Evolutionary conservation across 495 filamentous ascomycete genomes (phyloP).

Genomic region (Penicillium paxilli): DNA sequence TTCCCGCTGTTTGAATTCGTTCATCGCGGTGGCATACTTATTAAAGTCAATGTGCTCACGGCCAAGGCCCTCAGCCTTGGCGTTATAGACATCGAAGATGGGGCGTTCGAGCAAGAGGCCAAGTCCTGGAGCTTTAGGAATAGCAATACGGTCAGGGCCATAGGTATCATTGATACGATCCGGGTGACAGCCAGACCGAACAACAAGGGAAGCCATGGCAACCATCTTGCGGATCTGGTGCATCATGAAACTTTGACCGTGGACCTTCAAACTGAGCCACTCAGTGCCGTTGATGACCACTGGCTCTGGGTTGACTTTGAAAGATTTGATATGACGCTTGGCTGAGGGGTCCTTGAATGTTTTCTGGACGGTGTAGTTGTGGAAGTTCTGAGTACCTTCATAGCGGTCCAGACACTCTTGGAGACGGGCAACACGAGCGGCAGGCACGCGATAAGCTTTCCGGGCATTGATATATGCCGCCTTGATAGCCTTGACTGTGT

Average conservation of each 20-base stretch:
- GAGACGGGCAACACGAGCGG: conserved; percentile 66
- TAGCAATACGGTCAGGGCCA: conserved; percentile 64
- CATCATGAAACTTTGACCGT: conserved; percentile 99
- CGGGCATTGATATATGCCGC: conserved; percentile 75
- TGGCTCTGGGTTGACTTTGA: conserved; percentile 68
- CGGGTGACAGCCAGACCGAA: conserved; percentile 73
- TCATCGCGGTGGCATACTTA: conserved; percentile 72
- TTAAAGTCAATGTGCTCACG: conserved; percentile 74
- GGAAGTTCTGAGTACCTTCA: conserved; percentile 81
- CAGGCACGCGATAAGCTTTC: conserved; percentile 75
- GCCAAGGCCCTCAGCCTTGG: conserved; percentile 51
- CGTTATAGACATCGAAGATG: conserved; percentile 85
- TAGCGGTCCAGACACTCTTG: conserved; percentile 70
- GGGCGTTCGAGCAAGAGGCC: conserved; percentile 87
- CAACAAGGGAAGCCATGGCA: conserved; percentile 80
- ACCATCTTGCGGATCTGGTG: conserved; percentile 99
- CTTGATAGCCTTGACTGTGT: conserved; percentile 73
- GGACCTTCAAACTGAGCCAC: conserved; percentile 93
- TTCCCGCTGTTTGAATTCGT: conserved; percentile 86
- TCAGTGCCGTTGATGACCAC: conserved; percentile 86
- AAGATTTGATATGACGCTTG: conserved; percentile 86
- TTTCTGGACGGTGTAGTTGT: conserved; percentile 96
- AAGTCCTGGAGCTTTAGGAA: conserved; percentile 89
- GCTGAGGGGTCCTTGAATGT: conserved; percentile 72
- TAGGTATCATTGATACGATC: conserved; percentile 69